These are phyloP conservation scores for Fusarium drepaniforme DNA, from an alignment of 2,329 filamentous ascomycete species.

Conservation along the genomic window DNA sequence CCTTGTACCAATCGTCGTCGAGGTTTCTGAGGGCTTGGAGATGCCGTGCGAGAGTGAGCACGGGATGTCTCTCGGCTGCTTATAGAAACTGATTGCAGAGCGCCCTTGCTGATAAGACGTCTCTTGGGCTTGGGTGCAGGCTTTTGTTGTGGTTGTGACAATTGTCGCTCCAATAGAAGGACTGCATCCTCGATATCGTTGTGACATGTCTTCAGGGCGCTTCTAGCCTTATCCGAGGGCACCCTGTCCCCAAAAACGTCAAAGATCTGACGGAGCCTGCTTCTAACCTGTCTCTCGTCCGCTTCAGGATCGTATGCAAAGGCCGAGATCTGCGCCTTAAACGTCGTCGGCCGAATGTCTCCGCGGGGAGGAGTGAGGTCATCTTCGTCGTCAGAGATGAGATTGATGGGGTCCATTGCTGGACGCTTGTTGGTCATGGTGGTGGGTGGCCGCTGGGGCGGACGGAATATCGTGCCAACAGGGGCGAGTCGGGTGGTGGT, in stretches of 20 bases:
- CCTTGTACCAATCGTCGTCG: constrained; percentile 54
- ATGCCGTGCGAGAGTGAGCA: constrained; percentile 31
- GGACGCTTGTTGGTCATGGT: constrained; percentile 50
- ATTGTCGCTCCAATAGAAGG: constrained; percentile 43
- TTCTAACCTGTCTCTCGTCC: constrained; percentile 51
- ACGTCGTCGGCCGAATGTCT: constrained; percentile 73
- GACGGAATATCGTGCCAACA: constrained; percentile 77
- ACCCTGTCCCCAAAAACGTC: constrained; percentile 50
- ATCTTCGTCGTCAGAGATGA: constrained; percentile 63
- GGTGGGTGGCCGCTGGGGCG: constrained; percentile 52
- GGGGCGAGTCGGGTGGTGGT: constrained; percentile 78
- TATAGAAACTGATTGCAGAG: constrained; percentile 37
- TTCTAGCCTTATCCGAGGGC: constrained; percentile 46
- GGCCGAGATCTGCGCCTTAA: constrained; percentile 56
- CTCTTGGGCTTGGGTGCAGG: constrained; percentile 39
- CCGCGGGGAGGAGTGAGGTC: constrained; percentile 64
- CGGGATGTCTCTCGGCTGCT: constrained; percentile 23
- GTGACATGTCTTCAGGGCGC: constrained; percentile 48
- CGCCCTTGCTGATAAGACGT: constrained; percentile 49
- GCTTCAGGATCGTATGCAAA: constrained; percentile 62
- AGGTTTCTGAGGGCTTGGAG: constrained; percentile 47
- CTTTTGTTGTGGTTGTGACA: constrained; percentile 12
- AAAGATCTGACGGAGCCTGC: constrained; percentile 52
- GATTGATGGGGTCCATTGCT: constrained; percentile 57
- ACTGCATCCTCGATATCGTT: constrained; percentile 54